phyloP scores from a whole-genome alignment of 441 rosid genomes.

The Metrosideros polymorpha region DNA sequence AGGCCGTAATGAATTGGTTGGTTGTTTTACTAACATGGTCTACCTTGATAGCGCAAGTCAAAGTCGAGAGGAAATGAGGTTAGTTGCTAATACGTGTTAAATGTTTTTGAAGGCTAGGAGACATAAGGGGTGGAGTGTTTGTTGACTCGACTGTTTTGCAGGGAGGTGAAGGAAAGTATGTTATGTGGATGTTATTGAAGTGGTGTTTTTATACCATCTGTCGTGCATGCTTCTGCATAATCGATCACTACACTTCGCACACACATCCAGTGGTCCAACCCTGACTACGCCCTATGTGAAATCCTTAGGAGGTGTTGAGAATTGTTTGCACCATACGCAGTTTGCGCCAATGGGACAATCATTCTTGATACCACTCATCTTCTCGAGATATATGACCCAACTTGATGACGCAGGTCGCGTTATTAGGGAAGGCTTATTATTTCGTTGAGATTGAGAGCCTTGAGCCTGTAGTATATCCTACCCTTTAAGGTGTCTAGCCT shows the following conservation, averaged over 20 bases:
- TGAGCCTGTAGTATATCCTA: background rate
- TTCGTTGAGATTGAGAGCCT: background rate
- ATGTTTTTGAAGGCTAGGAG: background rate
- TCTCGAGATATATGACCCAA: background rate
- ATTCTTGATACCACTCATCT: background rate
- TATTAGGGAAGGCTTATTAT: background rate
- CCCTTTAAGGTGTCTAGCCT: background rate
- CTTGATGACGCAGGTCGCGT: background rate
- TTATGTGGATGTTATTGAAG: background rate
- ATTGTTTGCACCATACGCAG: background rate
- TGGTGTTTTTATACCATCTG: background rate
- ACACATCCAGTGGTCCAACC: accelerated
- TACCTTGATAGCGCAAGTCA: background rate
- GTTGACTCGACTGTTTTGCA: background rate
- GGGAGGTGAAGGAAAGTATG: background rate
- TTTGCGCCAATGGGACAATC: background rate
- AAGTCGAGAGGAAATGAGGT: background rate
- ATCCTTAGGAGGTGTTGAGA: too few relatives aligned
- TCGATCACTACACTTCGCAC: background rate
- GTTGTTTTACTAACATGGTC: too few relatives aligned
- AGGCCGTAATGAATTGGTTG: too few relatives aligned
- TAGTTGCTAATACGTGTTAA: background rate
- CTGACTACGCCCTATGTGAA: background rate
- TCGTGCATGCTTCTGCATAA: background rate
- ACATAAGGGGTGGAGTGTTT: background rate